Base-by-base conservation (phyloP, 2,329 filamentous ascomycete genomes). In the Diaporthe vaccinii region DNA sequence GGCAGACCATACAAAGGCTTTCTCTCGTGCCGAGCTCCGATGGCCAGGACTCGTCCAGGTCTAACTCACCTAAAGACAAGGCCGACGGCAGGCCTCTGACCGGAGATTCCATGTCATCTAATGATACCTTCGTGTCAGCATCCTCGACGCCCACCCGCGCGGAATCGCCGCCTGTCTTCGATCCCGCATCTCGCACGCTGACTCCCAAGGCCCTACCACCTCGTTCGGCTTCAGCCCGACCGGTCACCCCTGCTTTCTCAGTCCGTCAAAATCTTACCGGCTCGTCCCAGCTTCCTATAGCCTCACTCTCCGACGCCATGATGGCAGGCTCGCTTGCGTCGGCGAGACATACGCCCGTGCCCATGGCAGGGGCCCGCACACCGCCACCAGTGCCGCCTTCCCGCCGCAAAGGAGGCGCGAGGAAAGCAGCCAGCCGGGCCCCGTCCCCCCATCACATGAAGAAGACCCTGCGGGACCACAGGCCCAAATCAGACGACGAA, bases 271-370 rank as follows among this genome's bases (percentile, higher is more conserved):
- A 78, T 57, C 69, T 76, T 4, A 79, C 78, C 55, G 83, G 80
- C 55, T 77, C 80, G 9, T 83, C 75, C 49, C 83, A 6, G 77
- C 80, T 31, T 81, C 89, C 89, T 1, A 87, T 94, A 14, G 89
- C 92, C 75, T 91, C 91, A 0, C 89, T 96, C 10, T 92, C 93
- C 17, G 91, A 91, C 79, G 94, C 94, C 77, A 95, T 96, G 75
- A 89, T 96, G 79, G 94, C 93, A 2, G 92, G 93, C 2, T 93
- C 92, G 34, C 86, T 96, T 0, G 94, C 94, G 7, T 91, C 93
- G 0, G 88, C 91, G 2, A 90, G 91, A 77, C 85, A 84, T 73
- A 85, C 82, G 71, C 86, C 82, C 4, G 62, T 70, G 4, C 34
- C 70, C 5, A 20, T n/a, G 20, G 25, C 15, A 61, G 84, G 84